phyloP scores from a whole-genome alignment of 2,329 filamentous ascomycete genomes.

The Cladosporium velox region DNA sequence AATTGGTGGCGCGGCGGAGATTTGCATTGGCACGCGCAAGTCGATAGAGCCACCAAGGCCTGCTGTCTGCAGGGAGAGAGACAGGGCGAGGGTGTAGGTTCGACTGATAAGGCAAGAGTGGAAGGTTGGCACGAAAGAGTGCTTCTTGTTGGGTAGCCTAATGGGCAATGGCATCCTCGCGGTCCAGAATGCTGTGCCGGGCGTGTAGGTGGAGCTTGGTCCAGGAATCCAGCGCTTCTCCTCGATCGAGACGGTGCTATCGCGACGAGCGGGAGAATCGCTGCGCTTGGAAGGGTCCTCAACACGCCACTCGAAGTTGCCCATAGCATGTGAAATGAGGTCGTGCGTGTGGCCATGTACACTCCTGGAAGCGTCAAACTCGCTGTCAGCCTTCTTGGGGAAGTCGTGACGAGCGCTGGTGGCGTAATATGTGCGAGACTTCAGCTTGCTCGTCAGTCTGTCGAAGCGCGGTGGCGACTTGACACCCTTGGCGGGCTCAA shows the following conservation, averaged over 20 bases:
- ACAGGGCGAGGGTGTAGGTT: constrained; percentile 62
- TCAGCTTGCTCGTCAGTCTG: constrained; percentile 56
- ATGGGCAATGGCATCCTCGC: constrained; percentile 65
- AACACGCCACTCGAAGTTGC: constrained; percentile 57
- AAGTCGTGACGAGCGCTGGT: constrained; percentile 53
- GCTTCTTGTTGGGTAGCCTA: constrained; percentile 58
- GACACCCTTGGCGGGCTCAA: constrained; percentile 57
- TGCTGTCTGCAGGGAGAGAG: constrained; percentile 56
- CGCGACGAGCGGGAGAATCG: constrained; percentile 38
- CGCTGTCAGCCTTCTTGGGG: constrained; percentile 47
- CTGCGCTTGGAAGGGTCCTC: constrained; percentile 35
- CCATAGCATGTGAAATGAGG: constrained; percentile 59
- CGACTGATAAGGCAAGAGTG: constrained; percentile 68
- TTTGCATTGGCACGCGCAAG: constrained; percentile 50
- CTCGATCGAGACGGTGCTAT: constrained; percentile 41
- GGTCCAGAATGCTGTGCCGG: constrained; percentile 57
- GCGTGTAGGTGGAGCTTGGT: constrained; percentile 44
- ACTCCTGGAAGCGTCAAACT: constrained; percentile 52
- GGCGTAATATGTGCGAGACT: constrained; percentile 60
- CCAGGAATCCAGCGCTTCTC: constrained; percentile 38
- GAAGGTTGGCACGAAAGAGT: constrained; percentile 66
- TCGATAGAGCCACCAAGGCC: constrained; percentile 44
- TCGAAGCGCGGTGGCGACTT: constrained; percentile 56
- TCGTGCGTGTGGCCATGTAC: constrained; percentile 55
- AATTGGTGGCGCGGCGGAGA: constrained; percentile 33